Evolutionary conservation across 805 yeast species (phyloP).

Genomic region (Zygoascus bituminiphila): DNA sequence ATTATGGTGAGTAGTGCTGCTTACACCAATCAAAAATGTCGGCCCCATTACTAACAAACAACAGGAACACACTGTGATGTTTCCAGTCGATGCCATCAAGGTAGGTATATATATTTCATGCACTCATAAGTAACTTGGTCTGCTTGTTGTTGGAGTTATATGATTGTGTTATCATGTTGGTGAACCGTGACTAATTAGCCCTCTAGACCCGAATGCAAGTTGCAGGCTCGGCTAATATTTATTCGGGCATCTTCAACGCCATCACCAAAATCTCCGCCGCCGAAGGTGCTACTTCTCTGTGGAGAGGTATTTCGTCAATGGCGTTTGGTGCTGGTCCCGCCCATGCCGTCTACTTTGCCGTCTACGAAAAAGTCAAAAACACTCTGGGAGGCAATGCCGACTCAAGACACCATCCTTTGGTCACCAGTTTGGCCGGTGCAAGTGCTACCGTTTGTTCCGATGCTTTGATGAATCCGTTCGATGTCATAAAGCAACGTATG

Average conservation of each 20-base stretch:
- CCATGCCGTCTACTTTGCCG: conserved; percentile 93
- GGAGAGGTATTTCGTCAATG: conserved; percentile 92
- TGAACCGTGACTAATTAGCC: too few relatives aligned
- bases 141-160: neutral
- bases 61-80: conserved; percentile 86
- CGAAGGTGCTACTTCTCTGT: conserved; percentile 81
- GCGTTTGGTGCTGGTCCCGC: conserved; percentile 99
- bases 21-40: too few relatives aligned
- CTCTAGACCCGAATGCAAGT: conserved; percentile 39
- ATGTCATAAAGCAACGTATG: conserved; percentile 92
- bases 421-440: conserved; percentile 82
- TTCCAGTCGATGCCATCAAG: conserved; percentile 92
- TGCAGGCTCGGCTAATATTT: conserved; percentile 23
- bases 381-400: conserved; percentile 40
- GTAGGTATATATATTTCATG: conserved; percentile 55
- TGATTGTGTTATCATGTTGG: too few relatives aligned
- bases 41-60: neutral
- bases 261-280: conserved; percentile 69
- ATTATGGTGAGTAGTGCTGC: conserved; percentile 46
- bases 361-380: conserved; percentile 75
- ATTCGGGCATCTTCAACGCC: conserved; percentile 48
- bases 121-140: too few relatives aligned
- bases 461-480: conserved; percentile 96
- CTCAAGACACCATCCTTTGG: conserved; percentile 59
- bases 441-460: conserved; percentile 90